Conservation (phyloP, 257 asterid genomes). For the Perilla frutescens region DNA sequence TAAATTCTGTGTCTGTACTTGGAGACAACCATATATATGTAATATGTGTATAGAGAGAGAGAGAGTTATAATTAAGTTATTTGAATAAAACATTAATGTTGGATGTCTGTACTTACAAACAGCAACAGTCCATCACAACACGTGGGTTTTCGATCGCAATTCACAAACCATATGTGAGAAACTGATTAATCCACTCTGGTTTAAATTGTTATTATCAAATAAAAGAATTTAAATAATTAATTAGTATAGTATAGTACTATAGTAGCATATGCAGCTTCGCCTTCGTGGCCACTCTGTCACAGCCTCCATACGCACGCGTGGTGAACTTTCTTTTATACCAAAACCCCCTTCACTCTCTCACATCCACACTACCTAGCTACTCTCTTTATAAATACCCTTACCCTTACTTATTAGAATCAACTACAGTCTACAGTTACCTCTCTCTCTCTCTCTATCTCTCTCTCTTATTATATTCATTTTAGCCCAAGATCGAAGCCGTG, state of each 20-base stretch:
- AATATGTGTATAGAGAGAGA: no score
- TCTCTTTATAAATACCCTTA: slow-evolving; percentile 18
- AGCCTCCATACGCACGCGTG: slow-evolving; percentile 49
- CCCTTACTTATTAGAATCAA: not conserved
- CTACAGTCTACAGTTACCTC: not conserved
- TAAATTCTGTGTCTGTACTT: no score
- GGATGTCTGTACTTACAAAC: not conserved
- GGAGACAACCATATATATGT: no score
- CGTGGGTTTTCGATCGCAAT: not conserved
- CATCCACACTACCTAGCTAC: no score
- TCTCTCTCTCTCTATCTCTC: not conserved
- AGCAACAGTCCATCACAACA: not conserved
- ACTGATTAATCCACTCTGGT: not conserved
- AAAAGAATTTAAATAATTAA: no score
- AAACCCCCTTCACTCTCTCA: no score
- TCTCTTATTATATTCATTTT: slow-evolving; percentile 15
- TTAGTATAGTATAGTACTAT: no score
- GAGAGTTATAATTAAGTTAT: no score
- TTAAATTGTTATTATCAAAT: no score
- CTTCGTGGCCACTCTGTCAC: slow-evolving; percentile 46
- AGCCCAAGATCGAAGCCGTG: slow-evolving; percentile 57
- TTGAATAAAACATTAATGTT: no score
- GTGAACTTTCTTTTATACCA: not conserved
- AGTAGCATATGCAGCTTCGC: not conserved
- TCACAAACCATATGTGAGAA: no score